Evolutionary conservation across 2,329 filamentous ascomycete genomes (phyloP), one percentile per base, ranked within the genome.

Genomic region (Hymenoscyphus repandus): DNA sequence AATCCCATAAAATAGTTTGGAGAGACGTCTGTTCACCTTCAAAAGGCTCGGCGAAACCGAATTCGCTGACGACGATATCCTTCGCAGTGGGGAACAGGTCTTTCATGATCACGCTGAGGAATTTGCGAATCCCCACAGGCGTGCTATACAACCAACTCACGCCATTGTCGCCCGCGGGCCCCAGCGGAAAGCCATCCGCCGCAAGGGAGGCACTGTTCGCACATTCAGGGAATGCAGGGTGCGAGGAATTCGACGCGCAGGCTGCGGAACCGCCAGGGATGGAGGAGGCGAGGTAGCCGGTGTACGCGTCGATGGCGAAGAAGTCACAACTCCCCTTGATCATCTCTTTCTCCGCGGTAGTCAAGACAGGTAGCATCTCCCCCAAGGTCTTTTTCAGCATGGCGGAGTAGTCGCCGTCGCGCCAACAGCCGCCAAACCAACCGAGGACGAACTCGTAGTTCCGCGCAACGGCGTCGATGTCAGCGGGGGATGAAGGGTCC

Each of bases 1-100:
- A 83, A 68, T 95, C 89, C 56, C 90, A 73, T 47, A 93, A 72
- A 45, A 92, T 82, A 27, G 52, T 56, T 5, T 27, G 33, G 6
- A 59, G 32, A n/a, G 34, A 46, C 0, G 45, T 54, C 46, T 60
- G 50, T n/a, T 55, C 18, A 1, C 53, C 59, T 41, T 64, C 62
- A 42, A 58, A 62, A 1, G 61, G 61, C 40, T 64, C 61, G n/a
- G 61, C 61, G 36, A 63, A 64, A 0, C 62, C 62, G 45, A 64
- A 64, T 32, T 64, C 62, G 12, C 47, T 50, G 6, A 63, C 55
- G 5, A 58, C 60, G 9, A 64, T 57, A 47, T 59, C 61, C 1
- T 66, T 63, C 27, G 74, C 61, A 1, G 56, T 62, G 2, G 72
- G 73, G 57, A 76, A 67, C 3, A 66, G 65, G 6, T 57, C 51